A percentile compares a stretch with the other conserved stretches of the same genome.
Evolutionary conservation across 2,329 filamentous ascomycete species (phyloP).

Genomic region (Aspergillus pseudoviridinutans): DNA sequence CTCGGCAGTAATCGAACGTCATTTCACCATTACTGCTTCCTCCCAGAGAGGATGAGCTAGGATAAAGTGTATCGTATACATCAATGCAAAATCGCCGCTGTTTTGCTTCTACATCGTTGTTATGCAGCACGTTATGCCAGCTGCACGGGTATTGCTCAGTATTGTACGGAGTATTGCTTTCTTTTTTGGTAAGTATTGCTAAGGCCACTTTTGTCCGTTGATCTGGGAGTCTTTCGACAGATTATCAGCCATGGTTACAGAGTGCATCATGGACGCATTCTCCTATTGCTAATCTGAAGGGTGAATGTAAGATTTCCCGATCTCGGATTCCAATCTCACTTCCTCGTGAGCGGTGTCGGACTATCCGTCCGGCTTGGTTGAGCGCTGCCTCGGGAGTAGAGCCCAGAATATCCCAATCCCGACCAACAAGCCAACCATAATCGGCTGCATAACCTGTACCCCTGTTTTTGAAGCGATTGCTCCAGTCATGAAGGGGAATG

Average conservation of each 20-base stretch:
- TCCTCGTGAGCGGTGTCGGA: not conserved
- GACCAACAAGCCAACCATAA: constrained; percentile 19
- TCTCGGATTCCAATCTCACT: not conserved
- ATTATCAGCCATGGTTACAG: not conserved
- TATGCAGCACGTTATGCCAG: no score
- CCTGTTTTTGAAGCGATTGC: constrained; percentile 20
- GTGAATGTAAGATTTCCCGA: not conserved
- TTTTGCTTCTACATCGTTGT: no score
- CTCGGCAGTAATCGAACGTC: no score
- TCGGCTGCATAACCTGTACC: constrained; percentile 22
- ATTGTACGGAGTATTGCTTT: not conserved
- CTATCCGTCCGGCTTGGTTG: not conserved
- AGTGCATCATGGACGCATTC: not conserved
- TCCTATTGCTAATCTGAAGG: not conserved
- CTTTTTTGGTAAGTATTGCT: not conserved
- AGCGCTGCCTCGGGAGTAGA: constrained; percentile 12
- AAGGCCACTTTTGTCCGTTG: not conserved
- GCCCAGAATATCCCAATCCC: constrained; percentile 21
- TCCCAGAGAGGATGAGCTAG: no score
- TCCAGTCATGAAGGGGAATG: constrained; percentile 23
- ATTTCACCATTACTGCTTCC: no score
- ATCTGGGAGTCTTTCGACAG: not conserved
- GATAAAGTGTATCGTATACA: no score
- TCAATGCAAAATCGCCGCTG: no score
- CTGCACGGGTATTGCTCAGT: no score